These are phyloP conservation scores for Golubevia pallescens DNA, from an alignment of 1,284 basidiomycete species.

Conservation along the genomic window DNA sequence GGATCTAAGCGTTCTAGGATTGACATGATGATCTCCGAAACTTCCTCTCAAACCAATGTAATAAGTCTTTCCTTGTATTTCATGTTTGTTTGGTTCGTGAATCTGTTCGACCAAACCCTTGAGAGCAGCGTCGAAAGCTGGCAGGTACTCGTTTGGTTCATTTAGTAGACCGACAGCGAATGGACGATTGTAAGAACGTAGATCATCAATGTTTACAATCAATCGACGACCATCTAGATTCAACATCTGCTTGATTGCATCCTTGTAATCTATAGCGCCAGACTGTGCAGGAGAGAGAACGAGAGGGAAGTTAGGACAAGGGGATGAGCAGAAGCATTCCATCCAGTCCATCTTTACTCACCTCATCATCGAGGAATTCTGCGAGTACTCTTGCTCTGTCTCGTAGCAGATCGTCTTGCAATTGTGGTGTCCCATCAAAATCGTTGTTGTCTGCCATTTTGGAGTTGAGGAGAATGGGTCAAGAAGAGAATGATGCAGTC, in stretches of 20 bases:
- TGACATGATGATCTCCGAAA: slow-evolving; percentile 99
- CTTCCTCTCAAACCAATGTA: slow-evolving; percentile 94
- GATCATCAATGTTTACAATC: slow-evolving; percentile 93
- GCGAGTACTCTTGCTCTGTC: slow-evolving; percentile 73
- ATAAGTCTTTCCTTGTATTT: slow-evolving; percentile 73
- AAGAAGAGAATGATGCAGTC: too few relatives aligned
- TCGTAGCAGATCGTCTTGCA: slow-evolving; percentile 51
- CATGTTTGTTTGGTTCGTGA: slow-evolving; percentile 81
- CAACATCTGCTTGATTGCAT: slow-evolving; percentile 84
- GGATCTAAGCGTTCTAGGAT: slow-evolving; percentile 86
- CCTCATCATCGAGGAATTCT: slow-evolving; percentile 84
- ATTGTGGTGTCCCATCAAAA: slow-evolving; percentile 27
- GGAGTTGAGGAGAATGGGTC: too few relatives aligned
- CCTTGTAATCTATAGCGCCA: slow-evolving; percentile 75
- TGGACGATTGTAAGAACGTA: slow-evolving; percentile 85
- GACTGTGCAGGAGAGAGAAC: slow-evolving; percentile 16
- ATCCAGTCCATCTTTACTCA: slow-evolving; percentile 60
- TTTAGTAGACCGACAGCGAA: slow-evolving; percentile 72
- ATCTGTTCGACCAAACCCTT: slow-evolving; percentile 76
- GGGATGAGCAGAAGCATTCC: slow-evolving; percentile 24
- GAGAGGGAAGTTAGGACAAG: slow-evolving; percentile 58
- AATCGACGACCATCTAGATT: slow-evolving; percentile 83
- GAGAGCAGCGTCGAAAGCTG: slow-evolving; percentile 88
- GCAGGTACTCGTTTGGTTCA: slow-evolving; percentile 85
- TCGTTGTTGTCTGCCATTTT: too few relatives aligned